These are phyloP conservation scores for Pholiota conissans DNA, from an alignment of 768 basidiomycete species.

Conservation along the genomic window DNA sequence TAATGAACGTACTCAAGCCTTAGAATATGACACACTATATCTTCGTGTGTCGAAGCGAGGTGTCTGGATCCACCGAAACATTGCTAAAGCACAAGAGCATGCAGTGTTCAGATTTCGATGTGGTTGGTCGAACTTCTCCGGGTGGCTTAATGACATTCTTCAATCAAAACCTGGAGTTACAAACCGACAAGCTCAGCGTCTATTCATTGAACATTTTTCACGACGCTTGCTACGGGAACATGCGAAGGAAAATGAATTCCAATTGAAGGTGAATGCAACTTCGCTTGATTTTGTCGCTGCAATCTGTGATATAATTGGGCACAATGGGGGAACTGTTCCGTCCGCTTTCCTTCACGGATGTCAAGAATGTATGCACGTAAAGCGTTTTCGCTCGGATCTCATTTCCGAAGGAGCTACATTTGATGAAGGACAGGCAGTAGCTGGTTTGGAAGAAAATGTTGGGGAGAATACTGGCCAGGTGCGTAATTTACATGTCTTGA, in stretches of 20 bases:
- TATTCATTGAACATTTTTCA: constrained; percentile 28
- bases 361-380: constrained; percentile 21
- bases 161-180: constrained; percentile 11
- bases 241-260: too few relatives aligned
- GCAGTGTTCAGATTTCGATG: constrained; percentile 22
- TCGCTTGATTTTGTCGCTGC: too few relatives aligned
- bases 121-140: constrained; percentile 31
- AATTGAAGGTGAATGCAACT: too few relatives aligned
- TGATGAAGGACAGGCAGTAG: background rate
- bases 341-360: too few relatives aligned
- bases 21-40: background rate
- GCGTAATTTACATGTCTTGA: too few relatives aligned
- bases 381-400: constrained; percentile 20
- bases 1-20: background rate
- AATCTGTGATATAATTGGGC: too few relatives aligned
- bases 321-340: too few relatives aligned
- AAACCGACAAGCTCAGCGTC: constrained; percentile 21
- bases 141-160: constrained; percentile 24
- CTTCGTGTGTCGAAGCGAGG: constrained; percentile 26
- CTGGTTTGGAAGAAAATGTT: background rate
- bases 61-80: constrained; percentile 22
- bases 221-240: constrained; percentile 18
- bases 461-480: too few relatives aligned
- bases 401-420: constrained; percentile 8
- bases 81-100: constrained; percentile 24